Percentiles rank a stretch among this genome's conserved stretches.
Conservation (phyloP, 202 grass and related monocot species). For the Zizania palustris region DNA sequence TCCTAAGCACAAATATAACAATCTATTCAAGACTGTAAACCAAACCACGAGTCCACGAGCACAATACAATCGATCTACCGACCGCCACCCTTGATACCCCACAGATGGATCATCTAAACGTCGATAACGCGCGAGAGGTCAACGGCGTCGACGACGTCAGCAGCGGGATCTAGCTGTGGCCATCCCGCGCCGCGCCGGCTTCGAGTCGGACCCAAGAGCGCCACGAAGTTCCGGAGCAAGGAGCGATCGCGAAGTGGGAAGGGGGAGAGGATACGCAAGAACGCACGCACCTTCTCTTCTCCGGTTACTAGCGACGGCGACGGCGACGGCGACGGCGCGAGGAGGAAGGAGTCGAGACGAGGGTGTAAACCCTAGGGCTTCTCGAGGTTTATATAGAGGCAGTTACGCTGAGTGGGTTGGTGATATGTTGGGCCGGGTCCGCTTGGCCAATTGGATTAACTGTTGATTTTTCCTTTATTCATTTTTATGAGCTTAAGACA, state of each 20-base stretch:
- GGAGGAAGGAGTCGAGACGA: background rate
- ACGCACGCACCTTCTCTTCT: constrained; percentile 29
- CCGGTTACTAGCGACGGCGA: background rate
- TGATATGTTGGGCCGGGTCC: background rate
- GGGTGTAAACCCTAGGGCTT: constrained; percentile 22
- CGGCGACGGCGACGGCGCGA: constrained; percentile 9
- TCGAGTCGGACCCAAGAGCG: background rate
- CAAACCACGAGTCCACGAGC: too few relatives aligned
- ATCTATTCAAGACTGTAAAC: background rate
- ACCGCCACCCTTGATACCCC: background rate
- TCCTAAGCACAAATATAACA: background rate
- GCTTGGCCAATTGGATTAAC: background rate
- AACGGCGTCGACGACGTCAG: background rate
- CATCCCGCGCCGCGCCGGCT: background rate
- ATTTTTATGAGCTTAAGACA: background rate
- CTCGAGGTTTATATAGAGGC: background rate
- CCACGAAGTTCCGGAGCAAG: too few relatives aligned
- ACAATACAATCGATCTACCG: background rate
- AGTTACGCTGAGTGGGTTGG: background rate
- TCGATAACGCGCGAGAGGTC: background rate
- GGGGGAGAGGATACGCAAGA: background rate
- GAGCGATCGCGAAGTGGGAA: too few relatives aligned
- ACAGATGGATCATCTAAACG: background rate
- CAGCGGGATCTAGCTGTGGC: background rate
- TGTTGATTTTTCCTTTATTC: background rate